A percentile compares a stretch with the other conserved stretches of the same genome.
phyloP scores from a whole-genome alignment of 2,329 filamentous ascomycete species.

The Colletotrichum lentis region DNA sequence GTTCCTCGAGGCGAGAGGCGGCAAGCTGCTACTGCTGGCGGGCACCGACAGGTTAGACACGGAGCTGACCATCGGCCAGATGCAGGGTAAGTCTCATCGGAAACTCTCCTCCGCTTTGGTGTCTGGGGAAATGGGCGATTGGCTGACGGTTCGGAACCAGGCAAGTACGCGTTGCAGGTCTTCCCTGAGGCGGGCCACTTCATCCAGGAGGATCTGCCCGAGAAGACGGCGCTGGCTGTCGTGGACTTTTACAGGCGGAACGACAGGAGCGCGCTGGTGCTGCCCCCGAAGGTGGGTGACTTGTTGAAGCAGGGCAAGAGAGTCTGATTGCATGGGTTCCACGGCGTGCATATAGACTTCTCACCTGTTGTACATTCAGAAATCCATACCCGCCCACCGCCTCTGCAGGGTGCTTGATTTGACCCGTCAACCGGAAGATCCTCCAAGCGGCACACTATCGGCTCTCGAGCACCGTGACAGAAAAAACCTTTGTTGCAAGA shows the following conservation, averaged over 20 bases:
- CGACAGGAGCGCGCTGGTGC: constrained; percentile 81
- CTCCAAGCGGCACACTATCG: too few relatives aligned
- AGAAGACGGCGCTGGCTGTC: constrained; percentile 84
- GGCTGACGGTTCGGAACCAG: constrained; percentile 48
- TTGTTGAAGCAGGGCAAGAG: constrained; percentile 69
- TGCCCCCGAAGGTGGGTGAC: constrained; percentile 91
- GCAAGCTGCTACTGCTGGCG: constrained; percentile 84
- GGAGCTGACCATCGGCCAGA: constrained; percentile 93
- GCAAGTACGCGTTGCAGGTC: constrained; percentile 95
- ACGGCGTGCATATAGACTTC: not conserved
- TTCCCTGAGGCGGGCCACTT: constrained; percentile 97
- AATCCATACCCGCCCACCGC: constrained; percentile 13
- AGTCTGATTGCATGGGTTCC: constrained; percentile 50
- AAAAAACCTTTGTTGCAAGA: too few relatives aligned
- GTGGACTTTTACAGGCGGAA: constrained; percentile 94
- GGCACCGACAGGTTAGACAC: constrained; percentile 91
- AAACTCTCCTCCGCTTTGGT: not conserved
- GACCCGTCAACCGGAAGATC: too few relatives aligned
- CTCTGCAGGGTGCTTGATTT: not conserved
- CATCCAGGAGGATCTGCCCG: constrained; percentile 92
- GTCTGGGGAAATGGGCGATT: not conserved
- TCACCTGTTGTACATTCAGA: constrained; percentile 7
- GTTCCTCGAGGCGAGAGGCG: constrained; percentile 82
- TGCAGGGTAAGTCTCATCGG: constrained; percentile 74
- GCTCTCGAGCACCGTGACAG: too few relatives aligned